Evolutionary conservation across 1,139 yeast genomes (phyloP), one percentile per base, ranked within the genome.

Genomic region (Taphrina deformans): DNA sequence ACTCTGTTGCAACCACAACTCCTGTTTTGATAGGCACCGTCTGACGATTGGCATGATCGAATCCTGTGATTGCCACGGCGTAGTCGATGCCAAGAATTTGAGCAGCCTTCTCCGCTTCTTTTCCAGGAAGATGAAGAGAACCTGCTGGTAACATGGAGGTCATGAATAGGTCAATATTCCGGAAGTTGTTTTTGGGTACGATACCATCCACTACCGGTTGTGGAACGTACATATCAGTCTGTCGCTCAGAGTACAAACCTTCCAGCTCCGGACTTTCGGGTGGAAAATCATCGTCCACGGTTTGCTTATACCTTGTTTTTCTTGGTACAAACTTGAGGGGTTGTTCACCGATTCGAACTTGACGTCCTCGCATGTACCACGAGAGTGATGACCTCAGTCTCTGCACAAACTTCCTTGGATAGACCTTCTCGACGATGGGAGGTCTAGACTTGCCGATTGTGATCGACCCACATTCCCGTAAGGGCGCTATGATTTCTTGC

Each of bases 301-400:
- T 73, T n/a, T 16, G 31, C 6, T 16, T 18, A 10, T 44, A 16
- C 24, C 44, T 24, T 7, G 23, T 73, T 72, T 53, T 69, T 67
- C 74, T 73, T 65, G 72, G 70, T 35, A 74, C 77, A 5, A 77
- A 76, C 72, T 88, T 84, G 71, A 87, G 71, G 0, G 96, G 87
- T 67, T 84, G 84, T 31, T 80, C 85, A 0, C 96, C 96, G 0
- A 67, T 63, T 70, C 85, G 89, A 45, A 95, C 75, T 0, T 86
- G 81, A 29, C 97, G 77, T 0, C 99, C 99, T 62, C 82, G 77
- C 77, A 88, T 82, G 72, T 87, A 89, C 99, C 99, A 93, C 1
- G 88, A 90, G 70, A 85, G 85, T 0, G 96, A 89, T 0, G 95
- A 85, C 66, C 85, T 79, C 29, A 92, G 81, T 1, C 73, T 72